These are phyloP conservation scores for Penicillium samsonianum DNA, from an alignment of 495 filamentous ascomycete genomes.

Conservation along the genomic window DNA sequence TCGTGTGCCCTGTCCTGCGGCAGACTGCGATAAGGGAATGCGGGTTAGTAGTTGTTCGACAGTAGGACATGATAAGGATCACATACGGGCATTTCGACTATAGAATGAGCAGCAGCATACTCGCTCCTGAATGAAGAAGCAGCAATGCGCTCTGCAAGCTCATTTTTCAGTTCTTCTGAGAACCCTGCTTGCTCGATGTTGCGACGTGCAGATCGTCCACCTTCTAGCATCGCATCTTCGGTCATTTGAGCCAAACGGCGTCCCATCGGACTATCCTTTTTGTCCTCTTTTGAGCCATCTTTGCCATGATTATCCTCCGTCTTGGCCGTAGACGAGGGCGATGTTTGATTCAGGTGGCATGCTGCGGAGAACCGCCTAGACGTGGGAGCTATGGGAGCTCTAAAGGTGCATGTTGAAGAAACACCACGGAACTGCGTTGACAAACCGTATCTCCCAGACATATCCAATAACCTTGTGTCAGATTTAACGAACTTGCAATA, in stretches of 20 bases:
- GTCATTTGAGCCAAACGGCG: slow-evolving; percentile 75
- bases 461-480: slow-evolving; percentile 9
- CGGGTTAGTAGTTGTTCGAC: slow-evolving; percentile 7
- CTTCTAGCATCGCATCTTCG: slow-evolving; percentile 72
- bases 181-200: slow-evolving; percentile 86
- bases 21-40: slow-evolving; percentile 35
- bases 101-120: slow-evolving; percentile 67
- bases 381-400: slow-evolving; percentile 18
- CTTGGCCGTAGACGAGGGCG: slow-evolving; percentile 18
- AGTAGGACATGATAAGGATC: background rate
- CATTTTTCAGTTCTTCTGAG: slow-evolving; percentile 76
- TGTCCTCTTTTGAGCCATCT: slow-evolving; percentile 19
- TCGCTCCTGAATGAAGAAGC: slow-evolving; percentile 69
- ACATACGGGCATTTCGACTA: slow-evolving; percentile 62
- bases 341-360: slow-evolving; percentile 26
- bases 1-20: slow-evolving; percentile 71
- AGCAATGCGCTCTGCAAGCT: slow-evolving; percentile 73
- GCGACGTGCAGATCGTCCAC: slow-evolving; percentile 67
- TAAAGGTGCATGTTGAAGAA: slow-evolving; percentile 17
- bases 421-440: slow-evolving; percentile 19
- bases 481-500: background rate
- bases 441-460: slow-evolving; percentile 29
- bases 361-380: slow-evolving; percentile 26
- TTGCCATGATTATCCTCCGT: slow-evolving; percentile 15
- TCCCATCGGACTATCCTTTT: slow-evolving; percentile 64